Conservation (phyloP, 2,329 filamentous ascomycete species). For the Mariannaea elegans region DNA sequence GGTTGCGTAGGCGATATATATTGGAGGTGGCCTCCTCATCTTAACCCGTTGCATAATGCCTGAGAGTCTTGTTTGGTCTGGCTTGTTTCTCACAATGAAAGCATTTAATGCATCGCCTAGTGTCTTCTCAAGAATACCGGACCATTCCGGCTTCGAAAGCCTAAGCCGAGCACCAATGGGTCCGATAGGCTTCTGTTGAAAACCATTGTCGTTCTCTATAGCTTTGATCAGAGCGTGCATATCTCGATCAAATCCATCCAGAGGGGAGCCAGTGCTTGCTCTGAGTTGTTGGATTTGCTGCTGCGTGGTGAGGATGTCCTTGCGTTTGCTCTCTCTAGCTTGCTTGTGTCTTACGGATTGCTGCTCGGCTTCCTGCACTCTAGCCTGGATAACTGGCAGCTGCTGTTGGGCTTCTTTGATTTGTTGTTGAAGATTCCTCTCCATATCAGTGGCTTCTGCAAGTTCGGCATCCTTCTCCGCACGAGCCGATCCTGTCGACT, state of each 20-base stretch:
- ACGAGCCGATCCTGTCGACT: constrained; percentile 75
- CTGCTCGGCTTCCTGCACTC: constrained; percentile 43
- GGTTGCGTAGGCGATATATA: constrained; percentile 50
- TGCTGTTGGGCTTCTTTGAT: constrained; percentile 42
- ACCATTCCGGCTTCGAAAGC: constrained; percentile 83
- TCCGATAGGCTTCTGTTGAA: constrained; percentile 78
- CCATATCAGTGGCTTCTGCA: constrained; percentile 38
- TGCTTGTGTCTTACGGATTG: constrained; percentile 43
- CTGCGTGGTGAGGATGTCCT: constrained; percentile 64
- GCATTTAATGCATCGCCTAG: constrained; percentile 75
- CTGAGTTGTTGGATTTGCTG: constrained; percentile 59
- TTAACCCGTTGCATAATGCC: constrained; percentile 68
- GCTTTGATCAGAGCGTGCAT: constrained; percentile 71
- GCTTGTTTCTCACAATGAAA: constrained; percentile 83
- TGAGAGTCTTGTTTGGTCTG: constrained; percentile 76
- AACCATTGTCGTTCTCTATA: constrained; percentile 76
- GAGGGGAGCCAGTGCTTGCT: constrained; percentile 63
- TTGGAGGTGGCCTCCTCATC: constrained; percentile 58
- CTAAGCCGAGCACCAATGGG: constrained; percentile 83
- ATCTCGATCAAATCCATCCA: constrained; percentile 70
- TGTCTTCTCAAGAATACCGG: constrained; percentile 78
- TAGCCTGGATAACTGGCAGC: constrained; percentile 46
- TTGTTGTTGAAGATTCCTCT: constrained; percentile 38
- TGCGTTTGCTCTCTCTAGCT: constrained; percentile 54
- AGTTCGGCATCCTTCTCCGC: constrained; percentile 68